These are phyloP conservation scores for Leccinum arenicola DNA, from an alignment of 768 basidiomycete genomes.

Conservation along the genomic window DNA sequence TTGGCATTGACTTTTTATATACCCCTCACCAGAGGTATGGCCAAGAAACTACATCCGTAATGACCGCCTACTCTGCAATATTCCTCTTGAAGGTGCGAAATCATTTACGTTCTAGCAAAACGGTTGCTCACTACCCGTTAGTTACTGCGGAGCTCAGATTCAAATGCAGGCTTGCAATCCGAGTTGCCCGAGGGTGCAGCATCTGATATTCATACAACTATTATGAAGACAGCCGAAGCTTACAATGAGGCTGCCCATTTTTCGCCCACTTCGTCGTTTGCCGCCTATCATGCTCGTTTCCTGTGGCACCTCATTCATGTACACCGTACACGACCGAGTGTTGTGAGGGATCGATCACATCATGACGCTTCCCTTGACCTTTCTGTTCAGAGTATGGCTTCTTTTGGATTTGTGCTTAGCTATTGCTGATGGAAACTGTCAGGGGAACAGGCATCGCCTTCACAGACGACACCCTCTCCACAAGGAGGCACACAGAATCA, in stretches of 20 bases:
- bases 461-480: slow-evolving; percentile 26
- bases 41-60: slow-evolving; percentile 80
- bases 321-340: slow-evolving; percentile 47
- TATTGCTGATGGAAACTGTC: slow-evolving; percentile 9
- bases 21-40: slow-evolving; percentile 60
- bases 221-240: slow-evolving; percentile 71
- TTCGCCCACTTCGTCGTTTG: slow-evolving; percentile 59
- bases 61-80: slow-evolving; percentile 85
- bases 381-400: slow-evolving; percentile 48
- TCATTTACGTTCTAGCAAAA: slow-evolving; percentile 4
- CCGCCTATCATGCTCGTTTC: slow-evolving; percentile 80
- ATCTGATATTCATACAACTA: slow-evolving; percentile 62
- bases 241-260: slow-evolving; percentile 69
- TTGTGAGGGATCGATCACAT: slow-evolving; percentile 37
- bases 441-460: slow-evolving; percentile 22
- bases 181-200: slow-evolving; percentile 61
- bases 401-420: not conserved
- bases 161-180: slow-evolving; percentile 51
- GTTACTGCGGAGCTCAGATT: slow-evolving; percentile 68
- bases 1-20: slow-evolving; percentile 4
- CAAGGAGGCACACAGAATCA: slow-evolving; percentile 14
- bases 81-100: slow-evolving; percentile 65
- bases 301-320: slow-evolving; percentile 66
- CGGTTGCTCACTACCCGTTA: slow-evolving; percentile 26
- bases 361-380: slow-evolving; percentile 51